Base-by-base conservation (phyloP, 2,329 filamentous ascomycete genomes). In the Berkeleyomyces rouxiae region DNA sequence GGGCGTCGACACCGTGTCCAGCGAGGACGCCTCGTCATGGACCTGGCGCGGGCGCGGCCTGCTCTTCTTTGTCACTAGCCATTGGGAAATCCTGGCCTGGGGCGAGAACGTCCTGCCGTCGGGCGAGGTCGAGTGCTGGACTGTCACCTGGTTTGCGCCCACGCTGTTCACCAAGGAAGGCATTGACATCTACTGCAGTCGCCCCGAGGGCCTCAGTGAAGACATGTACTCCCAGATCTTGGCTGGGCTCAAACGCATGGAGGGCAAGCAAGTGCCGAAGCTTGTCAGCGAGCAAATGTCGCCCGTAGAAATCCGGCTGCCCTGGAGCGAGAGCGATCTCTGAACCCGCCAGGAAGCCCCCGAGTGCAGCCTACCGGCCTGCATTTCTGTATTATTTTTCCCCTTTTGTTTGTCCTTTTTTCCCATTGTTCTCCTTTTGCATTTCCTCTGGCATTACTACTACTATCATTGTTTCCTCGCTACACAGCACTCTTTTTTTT, bases 141-240 rank as follows among this genome's bases (percentile, higher is more conserved):
- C 82, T 1, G 87, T 95, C 11, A 95, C 88, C 3, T 92, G 86
- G 78, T 95, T 95, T 72, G 84, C 85, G 66, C 85, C 87, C 69
- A 95, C 88, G 33, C 67, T 91, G 53, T 95, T 95, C 68, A 93
- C 89, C 5, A 86, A 86, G 66, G 87, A 89, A 63, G 90, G 90
- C 0, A 69, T 95, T 39, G 90, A 95, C 73, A 73, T 95, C 7
- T 93, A 92, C 72, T 84, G 82, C 55, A 78, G 86, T 67, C 76
- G 79, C 13, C 78, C 74, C 60, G 79, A 78, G 66, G 86, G 87
- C 0, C 66, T 89, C 66, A 79, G 77, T 62, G 74, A 79, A 63
- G 78, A 75, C 70, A 81, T 83, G 61, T 77, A 84, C 46, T 74
- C 72, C 59, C 76, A 70, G 36, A 81, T 92, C 65, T 77, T 80